A percentile compares a stretch with the other conserved stretches of the same genome.
These are phyloP conservation scores for Lithospermum erythrorhizon DNA, from an alignment of 257 asterid species.

Conservation along the genomic window DNA sequence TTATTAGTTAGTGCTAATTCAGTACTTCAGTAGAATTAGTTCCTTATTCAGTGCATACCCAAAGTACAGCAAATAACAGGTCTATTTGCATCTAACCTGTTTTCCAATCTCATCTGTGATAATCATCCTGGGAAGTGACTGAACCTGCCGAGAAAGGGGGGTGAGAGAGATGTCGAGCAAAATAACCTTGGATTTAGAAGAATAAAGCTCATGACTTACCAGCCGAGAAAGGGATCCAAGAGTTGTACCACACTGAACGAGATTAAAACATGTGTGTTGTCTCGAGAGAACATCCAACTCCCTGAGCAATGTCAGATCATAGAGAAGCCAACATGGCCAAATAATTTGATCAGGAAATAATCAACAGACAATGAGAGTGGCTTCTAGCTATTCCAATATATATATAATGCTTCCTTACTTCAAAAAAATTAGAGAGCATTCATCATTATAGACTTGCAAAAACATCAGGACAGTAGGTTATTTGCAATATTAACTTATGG, in stretches of 20 bases:
- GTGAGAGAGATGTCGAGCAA: constrained; percentile 12
- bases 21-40: not conserved
- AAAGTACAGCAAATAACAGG: not conserved
- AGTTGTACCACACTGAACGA: constrained; percentile 77
- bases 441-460: no score
- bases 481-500: no score
- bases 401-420: not conserved
- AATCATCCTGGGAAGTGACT: constrained; percentile 97
- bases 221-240: constrained; percentile 92
- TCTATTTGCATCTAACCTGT: constrained; percentile 38
- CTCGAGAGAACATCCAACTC: constrained; percentile 84
- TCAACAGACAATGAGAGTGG: not conserved
- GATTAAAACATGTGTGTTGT: constrained; percentile 87
- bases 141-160: constrained; percentile 47
- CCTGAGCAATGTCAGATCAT: constrained; percentile 32
- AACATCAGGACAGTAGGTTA: no score
- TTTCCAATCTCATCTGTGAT: constrained; percentile 85
- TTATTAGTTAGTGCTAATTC: not conserved
- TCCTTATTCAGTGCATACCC: not conserved
- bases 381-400: not conserved
- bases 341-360: not conserved
- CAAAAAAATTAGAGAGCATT: no score
- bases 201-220: constrained; percentile 31
- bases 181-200: constrained; percentile 7
- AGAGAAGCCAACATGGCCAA: constrained; percentile 7